A percentile compares a stretch with the other conserved stretches of the same genome.
Evolutionary conservation across 169 alveolate genomes (phyloP).

Genomic region (Eimeria falciformis): DNA sequence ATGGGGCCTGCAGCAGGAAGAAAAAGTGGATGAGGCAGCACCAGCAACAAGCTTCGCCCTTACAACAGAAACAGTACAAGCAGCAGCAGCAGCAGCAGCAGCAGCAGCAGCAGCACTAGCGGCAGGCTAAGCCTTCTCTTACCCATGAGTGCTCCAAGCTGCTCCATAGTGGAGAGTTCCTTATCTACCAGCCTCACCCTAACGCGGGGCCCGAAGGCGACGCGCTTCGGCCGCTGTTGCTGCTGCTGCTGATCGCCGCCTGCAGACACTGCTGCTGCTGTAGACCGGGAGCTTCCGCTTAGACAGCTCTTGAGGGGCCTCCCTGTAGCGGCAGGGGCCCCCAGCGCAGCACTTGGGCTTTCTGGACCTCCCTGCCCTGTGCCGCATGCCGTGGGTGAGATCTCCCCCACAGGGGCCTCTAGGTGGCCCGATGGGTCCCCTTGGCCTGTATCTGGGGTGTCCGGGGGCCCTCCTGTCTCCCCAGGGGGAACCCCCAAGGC

Average conservation of each 20-base stretch:
- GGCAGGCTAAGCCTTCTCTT: conserved; percentile 12
- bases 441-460: not conserved
- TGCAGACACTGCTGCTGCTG: not conserved
- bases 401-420: not conserved
- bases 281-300: not conserved
- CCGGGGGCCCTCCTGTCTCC: not conserved
- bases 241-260: conserved; percentile 35
- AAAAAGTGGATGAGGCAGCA: no score
- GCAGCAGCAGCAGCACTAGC: conserved; percentile 36
- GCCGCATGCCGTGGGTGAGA: not conserved
- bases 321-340: not conserved
- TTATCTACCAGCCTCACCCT: conserved; percentile 82
- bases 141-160: conserved; percentile 84
- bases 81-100: conserved; percentile 35
- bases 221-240: conserved; percentile 65
- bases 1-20: no score
- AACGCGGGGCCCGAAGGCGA: conserved; percentile 78
- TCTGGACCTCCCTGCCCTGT: not conserved
- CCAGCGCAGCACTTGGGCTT: not conserved
- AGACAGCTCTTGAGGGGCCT: not conserved
- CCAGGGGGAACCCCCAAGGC: not conserved
- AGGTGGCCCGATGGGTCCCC: conserved; percentile 8
- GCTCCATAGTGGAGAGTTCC: conserved; percentile 83
- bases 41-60: no score
- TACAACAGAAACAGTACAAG: conserved; percentile 34